Base-by-base conservation (phyloP, 768 basidiomycete species). In the Phylloporus sp. region DNA sequence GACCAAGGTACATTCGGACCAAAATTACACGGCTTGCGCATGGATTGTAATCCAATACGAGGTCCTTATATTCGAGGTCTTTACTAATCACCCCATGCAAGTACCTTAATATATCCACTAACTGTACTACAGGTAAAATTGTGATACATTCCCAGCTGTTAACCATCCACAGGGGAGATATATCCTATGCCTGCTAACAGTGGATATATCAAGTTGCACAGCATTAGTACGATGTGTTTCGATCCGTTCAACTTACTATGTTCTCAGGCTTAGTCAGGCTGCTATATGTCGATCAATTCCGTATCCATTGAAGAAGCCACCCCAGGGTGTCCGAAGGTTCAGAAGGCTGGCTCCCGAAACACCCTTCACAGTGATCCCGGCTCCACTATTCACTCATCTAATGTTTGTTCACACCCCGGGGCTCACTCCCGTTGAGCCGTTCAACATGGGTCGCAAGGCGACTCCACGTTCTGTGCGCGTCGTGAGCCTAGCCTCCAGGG, bases 381-480 rank as follows among this genome's bases (percentile, higher is more conserved):
- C 4, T 86, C 86, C 10, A 88, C 86, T 2, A 69, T 86, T 50
- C 81, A 81, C 52, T 82, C 80, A 7, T 80, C 79, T 23, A 72
- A 77, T 42, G 75, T 73, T n/a, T n/a, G 65, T 58, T 58, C 62
- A 53, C 55, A 67, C 71, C 15, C 60, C 69, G 6, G 65, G 66
- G 11, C 61, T 68, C 6, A 65, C 71, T 8, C 69, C 70, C 24
- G 45, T 69, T 23, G 69, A 70, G 24, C 47, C 55, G 0, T 54
- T 64, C 29, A 43, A 26, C 6, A 78, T 82, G 28, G 90, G 89
- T n/a, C 78, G 90, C 35, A 87, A 82, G 58, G 79, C 90, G 1
- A 88, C 88, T 0, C 86, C 88, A 20, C 84, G 89, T 27, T 89
- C 87, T 2, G 86, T 92, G 13, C 82, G 90, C 54, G 88, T 92